Evolutionary conservation across 768 basidiomycete genomes (phyloP), one percentile per base, ranked within the genome.

Genomic region (Leccinum olivaceopallidum): DNA sequence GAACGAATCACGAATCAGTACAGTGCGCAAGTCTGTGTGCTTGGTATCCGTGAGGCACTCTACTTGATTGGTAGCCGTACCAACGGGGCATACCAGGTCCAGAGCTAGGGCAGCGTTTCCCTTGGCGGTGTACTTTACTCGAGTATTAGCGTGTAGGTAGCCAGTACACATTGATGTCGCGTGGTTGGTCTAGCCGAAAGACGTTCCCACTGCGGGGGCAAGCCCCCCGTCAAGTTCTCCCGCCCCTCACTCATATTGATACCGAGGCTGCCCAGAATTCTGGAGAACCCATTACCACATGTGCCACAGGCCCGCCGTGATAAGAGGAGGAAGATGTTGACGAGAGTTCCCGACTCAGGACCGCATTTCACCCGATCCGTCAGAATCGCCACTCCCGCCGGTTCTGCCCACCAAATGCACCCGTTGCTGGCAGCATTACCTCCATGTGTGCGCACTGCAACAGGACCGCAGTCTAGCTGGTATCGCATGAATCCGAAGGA

Each of bases 391-490:
- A 37, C 26, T 22, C 28, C 20, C 52, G 50, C 30, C 14, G 32
- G 53, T n/a, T 49, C 13, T 24, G 26, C 26, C 60, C 36, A n/a
- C 3, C 14, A 6, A 50, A 10, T 5, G 5, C 16, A 12, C 44
- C 26, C 28, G 53, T 60, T 30, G 12, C n/a, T 52, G 58, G 28
- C 59, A 42, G 7, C 24, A 2, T 50, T 16, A 37, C 20, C 28
- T 28, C 65, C 66, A 50, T 13, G n/a, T 44, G 59, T 6, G 56
- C 7, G 24, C 36, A 39, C 55, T 12, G 54, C 49, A 58, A 28
- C 39, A 9, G 20, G 28, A 55, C 28, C 64, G 64, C 67, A 63
- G 62, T 70, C 53, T 16, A 69, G 67, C n/a, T 22, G 5, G 6
- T 22, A 42, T 22, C 67, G 69, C 67, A 20, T 4, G 56, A 59